These are phyloP conservation scores for Lanmaoa rubissima DNA, from an alignment of 768 basidiomycete species.

Conservation along the genomic window DNA sequence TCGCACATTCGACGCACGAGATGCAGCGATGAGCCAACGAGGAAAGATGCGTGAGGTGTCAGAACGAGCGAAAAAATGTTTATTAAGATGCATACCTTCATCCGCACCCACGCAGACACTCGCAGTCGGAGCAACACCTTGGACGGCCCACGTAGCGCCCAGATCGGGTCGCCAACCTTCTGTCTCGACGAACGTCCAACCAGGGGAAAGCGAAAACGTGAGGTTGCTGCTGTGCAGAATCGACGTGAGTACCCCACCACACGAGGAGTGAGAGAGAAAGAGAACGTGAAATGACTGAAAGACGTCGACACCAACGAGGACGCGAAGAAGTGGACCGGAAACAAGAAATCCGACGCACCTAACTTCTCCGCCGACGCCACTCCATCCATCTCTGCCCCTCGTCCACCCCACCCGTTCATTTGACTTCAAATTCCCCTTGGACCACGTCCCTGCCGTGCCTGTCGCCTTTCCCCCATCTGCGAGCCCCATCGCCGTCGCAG, in stretches of 20 bases:
- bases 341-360: background rate
- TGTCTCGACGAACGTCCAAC: slow-evolving; percentile 73
- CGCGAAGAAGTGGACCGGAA: too few species aligned
- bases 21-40: too few species aligned
- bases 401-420: slow-evolving; percentile 12
- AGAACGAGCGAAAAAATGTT: background rate
- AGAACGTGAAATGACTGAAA: background rate
- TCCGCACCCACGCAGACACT: slow-evolving; percentile 22
- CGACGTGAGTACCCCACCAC: background rate
- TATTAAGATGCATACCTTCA: slow-evolving; percentile 15
- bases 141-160: slow-evolving; percentile 30
- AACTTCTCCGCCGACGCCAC: slow-evolving; percentile 12
- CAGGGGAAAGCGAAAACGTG: slow-evolving; percentile 71
- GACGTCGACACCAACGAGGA: background rate
- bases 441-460: slow-evolving; percentile 6
- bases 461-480: background rate
- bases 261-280: background rate
- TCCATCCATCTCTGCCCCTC: slow-evolving; percentile 16
- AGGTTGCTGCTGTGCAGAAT: slow-evolving; percentile 64
- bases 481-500: background rate
- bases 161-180: slow-evolving; percentile 78
- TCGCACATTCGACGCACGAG: background rate
- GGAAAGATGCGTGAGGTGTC: background rate
- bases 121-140: too few species aligned
- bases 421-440: slow-evolving; percentile 10